A percentile compares a stretch with the other conserved stretches of the same genome.
phyloP scores from a whole-genome alignment of 352 stramenopile genomes.

The Phytophthora crassamura region DNA sequence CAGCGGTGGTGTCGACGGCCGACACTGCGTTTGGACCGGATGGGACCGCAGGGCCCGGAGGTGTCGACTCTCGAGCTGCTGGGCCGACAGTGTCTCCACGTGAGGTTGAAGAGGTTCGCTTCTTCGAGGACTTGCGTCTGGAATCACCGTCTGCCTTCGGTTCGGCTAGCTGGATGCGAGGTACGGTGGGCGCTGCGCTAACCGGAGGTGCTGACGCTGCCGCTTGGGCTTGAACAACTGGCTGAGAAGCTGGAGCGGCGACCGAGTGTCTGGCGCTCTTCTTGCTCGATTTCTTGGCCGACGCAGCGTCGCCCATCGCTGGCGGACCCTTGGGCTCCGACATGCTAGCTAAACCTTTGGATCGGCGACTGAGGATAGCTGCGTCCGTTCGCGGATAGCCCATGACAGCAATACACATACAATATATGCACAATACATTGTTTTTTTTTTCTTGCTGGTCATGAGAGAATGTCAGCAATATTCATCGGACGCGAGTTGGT shows the following conservation, averaged over 20 bases:
- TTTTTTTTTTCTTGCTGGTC: not conserved
- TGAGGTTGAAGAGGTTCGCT: slow-evolving; percentile 40
- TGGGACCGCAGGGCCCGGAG: slow-evolving; percentile 15
- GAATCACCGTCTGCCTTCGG: slow-evolving; percentile 42
- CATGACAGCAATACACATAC: too few species aligned
- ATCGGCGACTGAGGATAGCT: slow-evolving; percentile 6
- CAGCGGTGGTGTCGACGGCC: slow-evolving; percentile 14
- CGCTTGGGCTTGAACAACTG: slow-evolving; percentile 11
- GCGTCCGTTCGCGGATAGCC: slow-evolving; percentile 27
- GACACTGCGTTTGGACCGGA: slow-evolving; percentile 15
- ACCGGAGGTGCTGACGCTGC: slow-evolving; percentile 15
- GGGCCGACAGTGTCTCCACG: slow-evolving; percentile 6
- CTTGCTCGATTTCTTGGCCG: slow-evolving; percentile 43
- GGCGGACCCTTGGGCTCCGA: slow-evolving; percentile 45
- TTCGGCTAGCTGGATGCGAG: slow-evolving; percentile 55
- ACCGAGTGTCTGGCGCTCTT: slow-evolving; percentile 36
- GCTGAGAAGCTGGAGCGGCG: slow-evolving; percentile 16
- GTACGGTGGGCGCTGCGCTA: slow-evolving; percentile 37
- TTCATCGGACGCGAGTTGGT: slow-evolving; percentile 9
- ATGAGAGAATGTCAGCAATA: slow-evolving; percentile 17
- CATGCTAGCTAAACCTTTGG: slow-evolving; percentile 23
- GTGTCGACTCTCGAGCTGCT: slow-evolving; percentile 3
- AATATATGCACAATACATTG: not conserved
- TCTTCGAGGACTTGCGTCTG: slow-evolving; percentile 54
- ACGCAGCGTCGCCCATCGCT: slow-evolving; percentile 5